These are phyloP conservation scores for Tricholoma sp. DNA, from an alignment of 768 basidiomycete genomes.

Conservation along the genomic window DNA sequence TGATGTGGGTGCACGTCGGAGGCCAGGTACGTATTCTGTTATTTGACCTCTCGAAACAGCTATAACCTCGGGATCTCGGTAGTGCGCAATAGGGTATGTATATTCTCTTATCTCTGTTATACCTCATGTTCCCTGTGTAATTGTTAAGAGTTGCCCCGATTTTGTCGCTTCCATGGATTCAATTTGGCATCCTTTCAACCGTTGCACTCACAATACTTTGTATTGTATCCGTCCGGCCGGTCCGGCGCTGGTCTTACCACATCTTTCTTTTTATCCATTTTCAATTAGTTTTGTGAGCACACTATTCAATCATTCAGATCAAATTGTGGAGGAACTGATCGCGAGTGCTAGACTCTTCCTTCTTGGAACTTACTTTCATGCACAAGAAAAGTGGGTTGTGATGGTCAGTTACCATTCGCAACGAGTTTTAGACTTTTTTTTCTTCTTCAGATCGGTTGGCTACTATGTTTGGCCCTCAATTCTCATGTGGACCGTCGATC, in stretches of 20 bases:
- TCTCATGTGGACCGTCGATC: slow-evolving; percentile 49
- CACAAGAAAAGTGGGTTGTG: neutral
- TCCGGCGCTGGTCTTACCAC: slow-evolving; percentile 45
- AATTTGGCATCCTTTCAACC: slow-evolving; percentile 32
- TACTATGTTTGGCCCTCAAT: slow-evolving; percentile 40
- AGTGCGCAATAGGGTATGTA: neutral
- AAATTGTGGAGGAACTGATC: neutral
- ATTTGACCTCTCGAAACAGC: neutral
- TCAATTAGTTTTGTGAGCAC: slow-evolving; percentile 30
- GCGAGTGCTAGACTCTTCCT: neutral
- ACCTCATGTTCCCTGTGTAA: slow-evolving; percentile 5
- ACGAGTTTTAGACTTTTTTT: neutral
- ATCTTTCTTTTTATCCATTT: slow-evolving; percentile 48
- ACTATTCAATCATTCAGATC: no score
- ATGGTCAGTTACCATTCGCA: neutral
- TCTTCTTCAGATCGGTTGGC: neutral
- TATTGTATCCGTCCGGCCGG: slow-evolving; percentile 42
- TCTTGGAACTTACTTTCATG: slow-evolving; percentile 1
- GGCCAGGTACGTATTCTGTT: slow-evolving; percentile 28
- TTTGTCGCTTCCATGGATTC: slow-evolving; percentile 22
- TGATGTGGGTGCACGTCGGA: slow-evolving; percentile 46
- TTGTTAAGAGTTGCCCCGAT: neutral
- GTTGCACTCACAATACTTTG: slow-evolving; percentile 37
- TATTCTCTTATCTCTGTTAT: neutral
- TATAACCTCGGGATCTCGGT: neutral